Evolutionary conservation across 495 filamentous ascomycete species (phyloP).

Genomic region (Aspergillus sclerotiicarbonarius): DNA sequence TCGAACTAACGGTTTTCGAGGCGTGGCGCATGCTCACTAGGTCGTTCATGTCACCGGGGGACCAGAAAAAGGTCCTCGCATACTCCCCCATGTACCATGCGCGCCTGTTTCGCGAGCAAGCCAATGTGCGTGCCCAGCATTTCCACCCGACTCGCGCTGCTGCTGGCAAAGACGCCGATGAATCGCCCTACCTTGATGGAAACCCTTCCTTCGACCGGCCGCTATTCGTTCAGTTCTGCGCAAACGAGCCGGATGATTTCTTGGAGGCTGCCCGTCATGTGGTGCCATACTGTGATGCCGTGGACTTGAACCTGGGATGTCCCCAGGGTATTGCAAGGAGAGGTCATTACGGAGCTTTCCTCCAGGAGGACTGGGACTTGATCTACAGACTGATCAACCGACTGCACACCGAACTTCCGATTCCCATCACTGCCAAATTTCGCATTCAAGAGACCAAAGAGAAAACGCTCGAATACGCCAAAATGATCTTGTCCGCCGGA

Average conservation of each 20-base stretch:
- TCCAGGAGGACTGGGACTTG: conserved; percentile 88
- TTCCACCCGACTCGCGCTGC: conserved; percentile 66
- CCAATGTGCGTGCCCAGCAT: conserved; percentile 69
- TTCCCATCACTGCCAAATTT: conserved; percentile 95
- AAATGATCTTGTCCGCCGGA: conserved; percentile 82
- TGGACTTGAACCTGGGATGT: conserved; percentile 97
- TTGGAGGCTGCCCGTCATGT: conserved; percentile 73
- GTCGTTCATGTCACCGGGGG: conserved; percentile 72
- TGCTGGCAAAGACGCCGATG: conserved; percentile 28
- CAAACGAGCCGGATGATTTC: conserved; percentile 78
- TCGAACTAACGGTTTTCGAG: conserved; percentile 43
- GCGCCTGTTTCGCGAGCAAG: conserved; percentile 71
- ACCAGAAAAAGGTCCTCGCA: conserved; percentile 61
- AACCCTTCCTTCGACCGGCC: conserved; percentile 80
- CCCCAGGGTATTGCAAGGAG: conserved; percentile 91
- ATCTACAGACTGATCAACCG: conserved; percentile 76
- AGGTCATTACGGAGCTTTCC: conserved; percentile 88
- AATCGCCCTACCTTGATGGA: conserved; percentile 70
- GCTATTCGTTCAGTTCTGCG: conserved; percentile 94
- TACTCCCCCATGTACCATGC: conserved; percentile 97
- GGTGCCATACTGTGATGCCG: conserved; percentile 83
- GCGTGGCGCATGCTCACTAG: conserved; percentile 94
- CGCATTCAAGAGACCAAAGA: conserved; percentile 84
- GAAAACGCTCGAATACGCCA: conserved; percentile 82
- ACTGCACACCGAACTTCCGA: conserved; percentile 64